These are phyloP conservation scores for Myriangium duriaei DNA, from an alignment of 2,329 filamentous ascomycete species.

Conservation along the genomic window DNA sequence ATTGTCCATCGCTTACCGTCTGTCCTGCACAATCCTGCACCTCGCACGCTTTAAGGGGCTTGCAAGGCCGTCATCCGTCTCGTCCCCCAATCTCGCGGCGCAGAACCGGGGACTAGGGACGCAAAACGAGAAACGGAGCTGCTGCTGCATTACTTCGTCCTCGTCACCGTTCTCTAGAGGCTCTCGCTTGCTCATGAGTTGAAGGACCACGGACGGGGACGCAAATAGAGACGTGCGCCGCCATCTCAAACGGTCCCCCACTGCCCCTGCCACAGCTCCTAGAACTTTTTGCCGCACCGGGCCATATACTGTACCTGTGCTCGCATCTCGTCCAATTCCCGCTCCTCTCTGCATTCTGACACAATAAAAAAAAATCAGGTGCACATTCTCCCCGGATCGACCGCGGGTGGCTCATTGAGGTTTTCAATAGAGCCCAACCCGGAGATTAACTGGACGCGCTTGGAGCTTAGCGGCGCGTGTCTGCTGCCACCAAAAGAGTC, in stretches of 20 bases:
- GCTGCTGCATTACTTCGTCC: neutral
- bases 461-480: neutral
- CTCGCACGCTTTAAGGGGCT: neutral
- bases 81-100: neutral
- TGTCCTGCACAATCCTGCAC: too few relatives aligned
- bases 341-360: neutral
- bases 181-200: too few relatives aligned
- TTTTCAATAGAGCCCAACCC: constrained; percentile 14
- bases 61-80: neutral
- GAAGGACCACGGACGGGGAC: neutral
- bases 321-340: neutral
- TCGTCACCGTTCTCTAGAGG: too few relatives aligned
- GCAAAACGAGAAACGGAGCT: neutral
- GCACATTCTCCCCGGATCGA: too few relatives aligned
- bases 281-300: too few relatives aligned
- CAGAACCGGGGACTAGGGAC: neutral
- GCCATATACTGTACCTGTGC: too few relatives aligned
- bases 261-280: neutral
- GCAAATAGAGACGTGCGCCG: neutral
- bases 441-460: constrained; percentile 13
- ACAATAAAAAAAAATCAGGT: too few relatives aligned
- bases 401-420: neutral
- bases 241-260: neutral
- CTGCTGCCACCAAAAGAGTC: neutral
- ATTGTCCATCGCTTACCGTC: too few relatives aligned